phyloP scores from a whole-genome alignment of 2,329 filamentous ascomycete genomes.

The Lachnellula cervina region DNA sequence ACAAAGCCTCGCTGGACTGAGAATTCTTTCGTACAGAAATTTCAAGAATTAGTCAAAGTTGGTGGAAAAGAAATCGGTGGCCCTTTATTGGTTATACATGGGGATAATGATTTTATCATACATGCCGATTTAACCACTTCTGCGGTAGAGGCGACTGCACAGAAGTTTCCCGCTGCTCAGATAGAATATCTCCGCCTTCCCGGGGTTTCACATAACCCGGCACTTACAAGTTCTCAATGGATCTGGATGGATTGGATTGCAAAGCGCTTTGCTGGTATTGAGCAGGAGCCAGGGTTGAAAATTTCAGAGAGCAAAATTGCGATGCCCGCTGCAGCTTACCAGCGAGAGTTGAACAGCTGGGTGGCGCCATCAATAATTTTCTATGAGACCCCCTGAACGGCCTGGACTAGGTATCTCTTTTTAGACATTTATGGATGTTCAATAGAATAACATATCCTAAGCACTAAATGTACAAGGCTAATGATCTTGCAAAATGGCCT shows the following conservation, averaged over 20 bases:
- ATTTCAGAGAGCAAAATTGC: background rate
- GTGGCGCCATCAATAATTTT: background rate
- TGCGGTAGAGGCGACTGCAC: background rate
- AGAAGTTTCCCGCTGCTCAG: background rate
- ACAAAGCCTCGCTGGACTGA: constrained; percentile 5
- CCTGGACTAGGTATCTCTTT: background rate
- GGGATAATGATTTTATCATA: constrained; percentile 3
- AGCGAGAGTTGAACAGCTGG: background rate
- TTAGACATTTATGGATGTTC: background rate
- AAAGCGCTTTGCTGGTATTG: background rate
- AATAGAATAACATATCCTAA: background rate
- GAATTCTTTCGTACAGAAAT: constrained; percentile 3
- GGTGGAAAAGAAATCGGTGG: constrained; percentile 8
- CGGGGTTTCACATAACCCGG: background rate
- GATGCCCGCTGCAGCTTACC: constrained; percentile 1
- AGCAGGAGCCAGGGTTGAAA: background rate
- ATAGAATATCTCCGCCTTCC: background rate
- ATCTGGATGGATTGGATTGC: constrained; percentile 6
- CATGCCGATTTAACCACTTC: background rate
- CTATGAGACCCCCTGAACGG: background rate
- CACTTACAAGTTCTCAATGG: background rate
- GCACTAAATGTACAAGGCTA: too few species aligned
- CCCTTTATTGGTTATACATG: constrained; percentile 10
- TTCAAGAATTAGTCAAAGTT: background rate
- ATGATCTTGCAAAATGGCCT: too few species aligned